Conservation (phyloP, 257 asterid species). For the Jasminum sambac region DNA sequence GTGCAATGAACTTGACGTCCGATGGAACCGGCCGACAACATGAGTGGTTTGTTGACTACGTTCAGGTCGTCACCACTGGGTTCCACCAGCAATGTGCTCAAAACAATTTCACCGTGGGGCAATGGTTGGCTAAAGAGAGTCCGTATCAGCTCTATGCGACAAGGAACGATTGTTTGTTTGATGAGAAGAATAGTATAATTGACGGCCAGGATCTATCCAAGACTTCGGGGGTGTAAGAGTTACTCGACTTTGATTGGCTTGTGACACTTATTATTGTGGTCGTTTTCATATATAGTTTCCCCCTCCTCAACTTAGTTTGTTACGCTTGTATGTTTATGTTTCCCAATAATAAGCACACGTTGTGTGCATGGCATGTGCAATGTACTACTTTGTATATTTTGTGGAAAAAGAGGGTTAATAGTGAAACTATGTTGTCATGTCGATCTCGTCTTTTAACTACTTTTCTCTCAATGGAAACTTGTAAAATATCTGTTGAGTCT, state of each 20-base stretch:
- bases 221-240: constrained; percentile 16
- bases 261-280: no score
- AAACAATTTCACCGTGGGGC: constrained; percentile 49
- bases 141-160: constrained; percentile 50
- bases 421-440: no score
- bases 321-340: no score
- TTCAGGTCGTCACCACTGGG: constrained; percentile 50
- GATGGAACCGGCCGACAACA: constrained; percentile 53
- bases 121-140: constrained; percentile 57
- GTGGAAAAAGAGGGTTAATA: not conserved
- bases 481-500: no score
- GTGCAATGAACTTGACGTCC: no score
- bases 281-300: not conserved
- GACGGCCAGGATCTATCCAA: constrained; percentile 1
- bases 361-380: no score
- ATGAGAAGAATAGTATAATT: not conserved
- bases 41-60: constrained; percentile 60
- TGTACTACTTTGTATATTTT: no score
- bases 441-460: no score
- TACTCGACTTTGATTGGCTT: not conserved
- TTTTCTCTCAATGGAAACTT: no score
- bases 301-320: not conserved
- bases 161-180: constrained; percentile 19
- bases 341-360: no score
- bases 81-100: constrained; percentile 35